phyloP scores from a whole-genome alignment of 2,329 filamentous ascomycete species.

The Alternaria sp. region DNA sequence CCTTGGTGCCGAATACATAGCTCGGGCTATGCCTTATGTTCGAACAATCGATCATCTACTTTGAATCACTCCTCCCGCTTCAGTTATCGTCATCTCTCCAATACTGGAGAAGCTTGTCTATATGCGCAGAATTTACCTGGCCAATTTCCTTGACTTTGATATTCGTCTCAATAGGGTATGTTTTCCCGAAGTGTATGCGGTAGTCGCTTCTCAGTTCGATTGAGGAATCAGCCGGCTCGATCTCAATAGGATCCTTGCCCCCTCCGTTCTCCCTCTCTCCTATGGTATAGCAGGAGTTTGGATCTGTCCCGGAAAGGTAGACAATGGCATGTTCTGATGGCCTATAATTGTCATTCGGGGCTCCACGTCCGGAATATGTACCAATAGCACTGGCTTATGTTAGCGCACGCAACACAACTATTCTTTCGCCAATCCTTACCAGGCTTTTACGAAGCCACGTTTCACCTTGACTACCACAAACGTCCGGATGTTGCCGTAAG shows the following conservation, averaged over 20 bases:
- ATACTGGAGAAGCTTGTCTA: too few relatives aligned
- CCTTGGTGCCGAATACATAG: too few relatives aligned
- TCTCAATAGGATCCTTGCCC: conserved; percentile 47
- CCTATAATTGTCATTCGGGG: conserved; percentile 47
- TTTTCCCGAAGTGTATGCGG: conserved; percentile 51
- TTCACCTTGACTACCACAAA: conserved; percentile 32
- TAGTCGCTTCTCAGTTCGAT: conserved; percentile 44
- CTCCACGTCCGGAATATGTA: conserved; percentile 49
- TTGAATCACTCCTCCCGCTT: too few relatives aligned
- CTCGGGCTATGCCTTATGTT: too few relatives aligned
- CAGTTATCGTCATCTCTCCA: too few relatives aligned
- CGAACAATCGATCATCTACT: too few relatives aligned
- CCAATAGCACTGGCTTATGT: conserved; percentile 44
- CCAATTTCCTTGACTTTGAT: conserved; percentile 51
- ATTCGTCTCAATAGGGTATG: conserved; percentile 52
- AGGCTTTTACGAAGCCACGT: conserved; percentile 32
- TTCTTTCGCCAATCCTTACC: conserved; percentile 4
- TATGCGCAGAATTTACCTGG: too few relatives aligned
- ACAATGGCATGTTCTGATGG: conserved; percentile 49
- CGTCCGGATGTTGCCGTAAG: conserved; percentile 34
- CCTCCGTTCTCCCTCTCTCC: conserved; percentile 43
- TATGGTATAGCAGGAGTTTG: conserved; percentile 11
- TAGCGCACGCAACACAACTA: not conserved
- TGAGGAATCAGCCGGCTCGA: conserved; percentile 29
- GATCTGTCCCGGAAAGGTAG: conserved; percentile 22